Evolutionary conservation across 2,329 filamentous ascomycete species (phyloP).

Genomic region (Mollisiaceae sp.): DNA sequence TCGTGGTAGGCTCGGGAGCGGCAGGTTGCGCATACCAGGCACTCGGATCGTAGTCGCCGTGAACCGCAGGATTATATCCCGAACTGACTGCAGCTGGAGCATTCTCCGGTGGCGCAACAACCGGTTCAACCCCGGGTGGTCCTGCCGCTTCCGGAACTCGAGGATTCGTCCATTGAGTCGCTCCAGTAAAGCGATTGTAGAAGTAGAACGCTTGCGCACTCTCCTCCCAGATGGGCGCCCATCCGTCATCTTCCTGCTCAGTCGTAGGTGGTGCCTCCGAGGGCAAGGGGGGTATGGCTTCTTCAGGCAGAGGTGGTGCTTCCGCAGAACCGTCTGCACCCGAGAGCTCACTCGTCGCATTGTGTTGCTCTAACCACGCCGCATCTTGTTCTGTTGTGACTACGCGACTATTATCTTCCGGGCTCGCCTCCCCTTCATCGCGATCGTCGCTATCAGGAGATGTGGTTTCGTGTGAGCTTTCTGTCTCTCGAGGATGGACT

Average conservation of each 20-base stretch:
- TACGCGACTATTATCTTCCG: not conserved
- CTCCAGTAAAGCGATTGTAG: slow-evolving; percentile 77
- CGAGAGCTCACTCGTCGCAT: slow-evolving; percentile 19
- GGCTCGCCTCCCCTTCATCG: slow-evolving; percentile 21
- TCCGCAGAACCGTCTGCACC: slow-evolving; percentile 17
- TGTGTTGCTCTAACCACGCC: slow-evolving; percentile 27
- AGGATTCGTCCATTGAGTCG: slow-evolving; percentile 86
- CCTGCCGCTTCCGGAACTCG: slow-evolving; percentile 60
- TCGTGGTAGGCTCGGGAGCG: slow-evolving; percentile 44
- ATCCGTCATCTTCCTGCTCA: slow-evolving; percentile 71
- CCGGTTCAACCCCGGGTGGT: slow-evolving; percentile 41
- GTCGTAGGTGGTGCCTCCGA: slow-evolving; percentile 49
- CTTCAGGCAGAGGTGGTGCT: slow-evolving; percentile 40
- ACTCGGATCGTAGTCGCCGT: slow-evolving; percentile 94
- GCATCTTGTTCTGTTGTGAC: slow-evolving; percentile 17
- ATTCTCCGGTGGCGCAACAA: slow-evolving; percentile 37
- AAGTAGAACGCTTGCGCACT: slow-evolving; percentile 77
- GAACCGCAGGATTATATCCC: slow-evolving; percentile 94
- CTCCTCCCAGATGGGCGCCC: slow-evolving; percentile 80
- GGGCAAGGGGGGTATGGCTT: slow-evolving; percentile 48
- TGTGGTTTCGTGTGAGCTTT: not conserved
- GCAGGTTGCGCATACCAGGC: slow-evolving; percentile 84
- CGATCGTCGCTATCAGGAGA: slow-evolving; percentile 18
- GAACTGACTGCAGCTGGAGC: slow-evolving; percentile 41
- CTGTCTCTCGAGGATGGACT: not conserved